These are phyloP conservation scores for Penicillium digitatum DNA, from an alignment of 2,329 filamentous ascomycete species.

Conservation along the genomic window DNA sequence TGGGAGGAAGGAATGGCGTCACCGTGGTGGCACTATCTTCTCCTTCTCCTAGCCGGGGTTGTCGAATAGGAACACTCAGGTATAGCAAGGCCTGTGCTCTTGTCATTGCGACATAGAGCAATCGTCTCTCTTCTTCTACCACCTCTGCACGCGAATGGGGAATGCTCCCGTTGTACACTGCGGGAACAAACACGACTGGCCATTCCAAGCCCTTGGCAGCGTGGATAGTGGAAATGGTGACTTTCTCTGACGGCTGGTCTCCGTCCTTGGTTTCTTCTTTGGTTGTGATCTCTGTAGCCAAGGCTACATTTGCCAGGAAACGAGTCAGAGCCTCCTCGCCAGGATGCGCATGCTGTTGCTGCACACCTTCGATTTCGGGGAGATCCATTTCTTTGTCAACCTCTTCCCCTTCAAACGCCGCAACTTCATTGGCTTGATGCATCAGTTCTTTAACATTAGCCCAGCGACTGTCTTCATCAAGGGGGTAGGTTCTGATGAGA, in stretches of 20 bases:
- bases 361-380: slow-evolving; percentile 65
- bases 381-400: slow-evolving; percentile 53
- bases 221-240: slow-evolving; percentile 95
- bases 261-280: slow-evolving; percentile 52
- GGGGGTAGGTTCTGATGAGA: slow-evolving; percentile 64
- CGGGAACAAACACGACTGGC: slow-evolving; percentile 91
- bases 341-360: slow-evolving; percentile 53
- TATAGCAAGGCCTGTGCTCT: slow-evolving; percentile 82
- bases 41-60: slow-evolving; percentile 51
- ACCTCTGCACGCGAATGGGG: slow-evolving; percentile 85
- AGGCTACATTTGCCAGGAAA: slow-evolving; percentile 83
- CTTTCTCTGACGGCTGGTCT: slow-evolving; percentile 51
- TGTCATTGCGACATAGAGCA: slow-evolving; percentile 97
- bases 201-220: slow-evolving; percentile 94
- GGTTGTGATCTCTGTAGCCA: slow-evolving; percentile 70
- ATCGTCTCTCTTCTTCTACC: slow-evolving; percentile 75
- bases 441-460: slow-evolving; percentile 88
- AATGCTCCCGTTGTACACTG: slow-evolving; percentile 83
- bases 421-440: slow-evolving; percentile 69
- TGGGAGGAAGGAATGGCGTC: slow-evolving; percentile 66
- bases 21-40: slow-evolving; percentile 58
- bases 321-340: slow-evolving; percentile 64
- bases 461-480: slow-evolving; percentile 76
- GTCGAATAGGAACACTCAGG: slow-evolving; percentile 71
- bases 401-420: slow-evolving; percentile 49